Conservation (phyloP, 2,329 filamentous ascomycete species). For the Aspergillus sp. region DNA sequence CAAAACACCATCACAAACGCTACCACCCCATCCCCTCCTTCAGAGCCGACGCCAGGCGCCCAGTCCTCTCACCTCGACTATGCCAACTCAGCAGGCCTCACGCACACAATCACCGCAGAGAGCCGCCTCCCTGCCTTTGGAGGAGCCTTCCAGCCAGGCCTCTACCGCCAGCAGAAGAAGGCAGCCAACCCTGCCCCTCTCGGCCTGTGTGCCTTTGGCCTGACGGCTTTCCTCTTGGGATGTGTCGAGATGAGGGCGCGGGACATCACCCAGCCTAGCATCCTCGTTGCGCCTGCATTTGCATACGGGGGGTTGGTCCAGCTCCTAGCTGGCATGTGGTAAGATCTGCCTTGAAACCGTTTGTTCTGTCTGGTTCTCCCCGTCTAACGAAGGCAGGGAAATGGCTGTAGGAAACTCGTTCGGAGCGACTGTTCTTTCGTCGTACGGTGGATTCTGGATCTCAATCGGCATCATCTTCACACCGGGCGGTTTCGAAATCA, state of each 20-base stretch:
- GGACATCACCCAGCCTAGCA: constrained; percentile 57
- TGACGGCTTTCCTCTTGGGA: constrained; percentile 76
- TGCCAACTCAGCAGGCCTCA: constrained; percentile 40
- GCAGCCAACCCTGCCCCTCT: constrained; percentile 74
- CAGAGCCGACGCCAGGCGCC: background rate
- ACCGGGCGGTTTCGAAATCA: constrained; percentile 61
- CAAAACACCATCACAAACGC: constrained; percentile 8
- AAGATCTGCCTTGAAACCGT: constrained; percentile 19
- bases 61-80: constrained; percentile 5
- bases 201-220: constrained; percentile 70
- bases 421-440: constrained; percentile 72
- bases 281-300: constrained; percentile 66
- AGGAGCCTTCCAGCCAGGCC: constrained; percentile 67
- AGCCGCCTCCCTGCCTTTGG: constrained; percentile 59
- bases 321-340: constrained; percentile 80
- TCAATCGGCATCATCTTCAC: constrained; percentile 68
- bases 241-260: constrained; percentile 66
- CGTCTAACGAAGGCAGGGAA: constrained; percentile 54
- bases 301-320: constrained; percentile 74
- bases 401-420: constrained; percentile 79
- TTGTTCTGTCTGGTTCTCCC: too few species aligned
- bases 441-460: constrained; percentile 79
- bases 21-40: background rate
- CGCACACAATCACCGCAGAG: constrained; percentile 40
- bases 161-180: constrained; percentile 60